phyloP scores from a whole-genome alignment of 1,139 yeast species.

The Taphrina wiesneri region DNA sequence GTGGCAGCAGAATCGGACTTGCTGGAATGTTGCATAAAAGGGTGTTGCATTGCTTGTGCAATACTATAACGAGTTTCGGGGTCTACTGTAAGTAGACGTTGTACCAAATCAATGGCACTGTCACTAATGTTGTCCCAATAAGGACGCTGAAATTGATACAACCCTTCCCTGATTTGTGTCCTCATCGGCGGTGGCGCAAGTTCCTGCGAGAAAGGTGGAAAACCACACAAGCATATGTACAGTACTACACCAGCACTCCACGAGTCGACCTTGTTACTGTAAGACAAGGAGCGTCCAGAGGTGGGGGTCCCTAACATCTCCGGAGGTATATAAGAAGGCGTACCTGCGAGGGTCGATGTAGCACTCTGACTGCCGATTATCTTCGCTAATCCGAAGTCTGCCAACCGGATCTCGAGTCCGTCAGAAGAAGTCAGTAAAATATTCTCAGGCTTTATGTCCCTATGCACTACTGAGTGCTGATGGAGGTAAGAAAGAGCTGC shows the following conservation, averaged over 20 bases:
- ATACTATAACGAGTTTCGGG: conserved; percentile 58
- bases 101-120: conserved; percentile 63
- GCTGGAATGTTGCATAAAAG: conserved; percentile 50
- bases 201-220: conserved; percentile 82
- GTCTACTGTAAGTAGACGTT: conserved; percentile 61
- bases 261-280: conserved; percentile 33
- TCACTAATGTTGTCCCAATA: conserved; percentile 75
- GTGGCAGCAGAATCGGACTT: background rate
- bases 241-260: conserved; percentile 37
- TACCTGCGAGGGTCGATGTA: conserved; percentile 33
- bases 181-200: conserved; percentile 76
- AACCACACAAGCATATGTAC: conserved; percentile 58
- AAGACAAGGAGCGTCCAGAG: background rate
- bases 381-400: conserved; percentile 92
- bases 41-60: conserved; percentile 55
- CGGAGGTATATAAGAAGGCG: conserved; percentile 37
- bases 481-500: conserved; percentile 77
- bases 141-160: conserved; percentile 73
- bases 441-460: conserved; percentile 91
- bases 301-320: conserved; percentile 27
- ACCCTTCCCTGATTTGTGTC: conserved; percentile 67
- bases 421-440: conserved; percentile 58
- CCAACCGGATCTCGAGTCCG: conserved; percentile 71
- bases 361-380: conserved; percentile 26
- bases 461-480: conserved; percentile 69